Evolutionary conservation across 169 alveolate genomes (phyloP), one percentile per base, ranked within the genome.

Genomic region (Eimeria maxima): DNA sequence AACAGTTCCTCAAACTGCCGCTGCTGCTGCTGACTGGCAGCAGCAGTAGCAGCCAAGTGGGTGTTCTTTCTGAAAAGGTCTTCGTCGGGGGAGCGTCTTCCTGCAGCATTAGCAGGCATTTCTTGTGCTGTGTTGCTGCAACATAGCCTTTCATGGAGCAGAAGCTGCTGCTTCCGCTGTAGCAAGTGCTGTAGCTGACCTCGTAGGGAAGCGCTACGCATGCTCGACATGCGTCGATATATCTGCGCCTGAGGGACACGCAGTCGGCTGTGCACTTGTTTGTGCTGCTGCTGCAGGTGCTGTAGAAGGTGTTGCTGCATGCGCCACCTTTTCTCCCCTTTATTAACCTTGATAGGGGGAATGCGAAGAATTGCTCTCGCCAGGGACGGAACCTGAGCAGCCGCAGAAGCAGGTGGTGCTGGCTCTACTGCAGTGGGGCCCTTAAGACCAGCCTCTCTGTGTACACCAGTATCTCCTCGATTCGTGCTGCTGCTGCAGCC

Each of bases 111-210:
- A 69, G 47, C 24, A n/a, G 78, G 24, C 24, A 69, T 69, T 13
- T n/a, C 38, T 6, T 44, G 45, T n/a, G 53, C 74, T 81, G 55
- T 50, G 67, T 20, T 29, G 90, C 90, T 81, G 90, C 50, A 24
- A 55, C 74, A n/a, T 38, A 44, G 44, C 44, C 42, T 16, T 16
- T 45, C 67, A 8, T 76, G 91, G 29, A 83, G 55, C 55, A 53
- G 47, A 20, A 27, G 53, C 53, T 47, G 91, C 91, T 83, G 91
- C 91, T 55, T 50, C 14, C 29, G 91, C 69, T 83, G 91, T 74
- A 83, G 29, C 74, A 83, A 53, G 38, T 83, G 91, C 91, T 55
- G 91, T 74, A 83, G 91, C 74, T 83, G 91, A 50, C 53, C 53
- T 29, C 74, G 67, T 14, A 83, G 74, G 3, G 74, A 27, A 29